Conservation (phyloP, 225 moss, liverwort and hornwort genomes). For the Polytrichum formosum region DNA sequence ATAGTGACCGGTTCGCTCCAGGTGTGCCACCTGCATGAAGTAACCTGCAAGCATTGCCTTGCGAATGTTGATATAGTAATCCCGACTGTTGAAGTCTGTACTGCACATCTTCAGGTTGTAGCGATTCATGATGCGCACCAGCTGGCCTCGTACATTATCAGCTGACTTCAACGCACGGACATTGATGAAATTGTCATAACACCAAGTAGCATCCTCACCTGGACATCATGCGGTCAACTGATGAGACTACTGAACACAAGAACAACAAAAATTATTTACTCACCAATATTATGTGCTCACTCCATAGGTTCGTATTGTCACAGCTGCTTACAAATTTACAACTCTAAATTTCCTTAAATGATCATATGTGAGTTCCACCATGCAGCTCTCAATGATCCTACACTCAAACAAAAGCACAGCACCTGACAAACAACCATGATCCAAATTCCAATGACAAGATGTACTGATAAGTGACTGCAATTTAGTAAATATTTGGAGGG, state of each 20-base stretch:
- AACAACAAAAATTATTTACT: no score
- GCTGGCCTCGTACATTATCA: constrained; percentile 89
- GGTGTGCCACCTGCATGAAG: constrained; percentile 99
- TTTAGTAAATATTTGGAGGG: not conserved
- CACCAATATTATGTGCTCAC: no score
- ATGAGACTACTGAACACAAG: no score
- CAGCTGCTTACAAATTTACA: no score
- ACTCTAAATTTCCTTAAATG: no score
- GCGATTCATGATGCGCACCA: constrained; percentile 98
- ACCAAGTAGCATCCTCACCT: constrained; percentile 99
- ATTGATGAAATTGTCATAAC: constrained; percentile 98
- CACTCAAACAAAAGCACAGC: no score
- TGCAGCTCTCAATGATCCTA: no score
- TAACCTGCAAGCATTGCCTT: constrained; percentile 99
- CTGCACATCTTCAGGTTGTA: constrained; percentile 99
- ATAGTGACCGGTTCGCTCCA: constrained; percentile 96
- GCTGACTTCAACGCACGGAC: constrained; percentile 94
- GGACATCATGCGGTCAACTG: not conserved
- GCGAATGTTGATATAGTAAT: constrained; percentile 88
- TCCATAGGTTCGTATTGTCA: no score
- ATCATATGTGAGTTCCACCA: no score
- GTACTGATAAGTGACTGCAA: not conserved
- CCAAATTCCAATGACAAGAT: not conserved
- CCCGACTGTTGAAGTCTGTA: constrained; percentile 86
- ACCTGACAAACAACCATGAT: no score